Conservation (phyloP, 176 grass and related monocot genomes). For the Oryza glaberrima region DNA sequence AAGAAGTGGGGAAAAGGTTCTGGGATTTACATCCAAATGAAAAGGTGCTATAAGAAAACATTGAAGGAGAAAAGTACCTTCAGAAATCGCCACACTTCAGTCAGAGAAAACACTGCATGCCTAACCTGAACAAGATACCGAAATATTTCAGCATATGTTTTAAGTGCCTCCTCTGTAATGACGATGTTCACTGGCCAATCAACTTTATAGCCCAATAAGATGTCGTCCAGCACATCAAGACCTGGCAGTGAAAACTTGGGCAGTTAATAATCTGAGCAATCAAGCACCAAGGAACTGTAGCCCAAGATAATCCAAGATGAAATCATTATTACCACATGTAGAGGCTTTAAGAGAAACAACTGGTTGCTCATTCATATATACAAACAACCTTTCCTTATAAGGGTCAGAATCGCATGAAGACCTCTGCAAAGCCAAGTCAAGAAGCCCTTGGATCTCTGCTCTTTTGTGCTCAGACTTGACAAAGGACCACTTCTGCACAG, state of each 20-base stretch:
- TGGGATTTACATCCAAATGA: slow-evolving; percentile 23
- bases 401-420: slow-evolving; percentile 89
- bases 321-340: slow-evolving; percentile 64
- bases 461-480: slow-evolving; percentile 71
- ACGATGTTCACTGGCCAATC: slow-evolving; percentile 94
- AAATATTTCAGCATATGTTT: slow-evolving; percentile 96
- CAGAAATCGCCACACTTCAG: slow-evolving; percentile 72
- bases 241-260: slow-evolving; percentile 54
- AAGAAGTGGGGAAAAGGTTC: slow-evolving; percentile 9
- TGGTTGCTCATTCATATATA: slow-evolving; percentile 63
- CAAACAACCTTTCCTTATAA: slow-evolving; percentile 84
- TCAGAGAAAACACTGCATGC: slow-evolving; percentile 78
- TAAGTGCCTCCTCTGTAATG: slow-evolving; percentile 76
- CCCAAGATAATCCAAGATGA: slow-evolving; percentile 8
- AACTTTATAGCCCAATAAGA: slow-evolving; percentile 92
- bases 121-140: slow-evolving; percentile 84
- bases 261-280: slow-evolving; percentile 37
- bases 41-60: slow-evolving; percentile 31
- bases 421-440: slow-evolving; percentile 85
- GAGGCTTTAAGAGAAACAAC: slow-evolving; percentile 46
- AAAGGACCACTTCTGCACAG: slow-evolving; percentile 73
- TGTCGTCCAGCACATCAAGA: slow-evolving; percentile 69
- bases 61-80: slow-evolving; percentile 61
- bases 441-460: slow-evolving; percentile 79
- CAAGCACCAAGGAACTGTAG: slow-evolving; percentile 14